Evolutionary conservation across 495 filamentous ascomycete species (phyloP), one percentile per base, ranked within the genome.

Genomic region (Trichoderma gamsii): DNA sequence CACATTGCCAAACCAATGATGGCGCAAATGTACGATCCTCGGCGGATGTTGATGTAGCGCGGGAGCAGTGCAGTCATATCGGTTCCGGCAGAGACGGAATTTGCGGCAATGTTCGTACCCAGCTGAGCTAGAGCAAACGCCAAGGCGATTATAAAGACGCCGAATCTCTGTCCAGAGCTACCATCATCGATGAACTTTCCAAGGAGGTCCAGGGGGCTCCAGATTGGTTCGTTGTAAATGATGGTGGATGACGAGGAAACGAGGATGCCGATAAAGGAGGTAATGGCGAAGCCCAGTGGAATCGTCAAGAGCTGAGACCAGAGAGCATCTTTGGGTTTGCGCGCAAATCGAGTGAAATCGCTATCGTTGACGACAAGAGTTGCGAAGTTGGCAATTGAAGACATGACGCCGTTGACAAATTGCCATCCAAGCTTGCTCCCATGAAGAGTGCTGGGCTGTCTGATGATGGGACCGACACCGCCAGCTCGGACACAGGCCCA

Each of bases 51-150:
- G 70, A 98, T 74, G 73, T 84, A 98, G 51, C 91, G 87, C 0
- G 93, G 93, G 1, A 96, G 77, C n/a, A 98, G 80, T 0, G 93
- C 93, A 2, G 93, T 96, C 86, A 97, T 84, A 74, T 97, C 93
- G 0, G 93, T 95, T 23, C 93, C 93, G 41, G 92, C 90, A 12
- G 91, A 94, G 65, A 96, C 89, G 0, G 88, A 92, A 78, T 97
- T 97, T 69, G 93, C 93, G 4, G 92, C 90, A 71, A 97, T 97
- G 72, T 97, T 97, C 52, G 93, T 96, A 63, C 93, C 93, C 18
- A 97, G 80, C 76, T 97, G 93, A 16, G 93, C 93, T 15, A 97
- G 84, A 5, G 90, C 83, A 75, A 97, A 97, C 7, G 92, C 92
- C 25, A 84, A 74, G 0, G 91, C 80, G 71, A 97, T 96, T 69